Evolutionary conservation across 2,329 filamentous ascomycete genomes (phyloP).

Genomic region (Aspergillaceae sp.): DNA sequence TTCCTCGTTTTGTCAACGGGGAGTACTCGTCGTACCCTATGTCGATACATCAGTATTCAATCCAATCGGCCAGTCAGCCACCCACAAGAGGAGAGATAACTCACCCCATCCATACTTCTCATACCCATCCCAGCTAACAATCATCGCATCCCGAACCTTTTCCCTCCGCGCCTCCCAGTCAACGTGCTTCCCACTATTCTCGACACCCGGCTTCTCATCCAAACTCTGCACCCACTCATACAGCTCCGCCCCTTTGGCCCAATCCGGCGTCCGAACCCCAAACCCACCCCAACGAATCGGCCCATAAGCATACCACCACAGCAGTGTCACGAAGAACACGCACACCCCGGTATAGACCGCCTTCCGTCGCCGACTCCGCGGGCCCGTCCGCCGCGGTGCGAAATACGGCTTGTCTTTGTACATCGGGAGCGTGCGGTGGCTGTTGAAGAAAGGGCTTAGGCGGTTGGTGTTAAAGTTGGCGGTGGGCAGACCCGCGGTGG

Average conservation of each 20-base stretch:
- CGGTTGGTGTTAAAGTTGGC: not conserved
- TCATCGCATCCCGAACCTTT: constrained; percentile 79
- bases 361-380: constrained; percentile 56
- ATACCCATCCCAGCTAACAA: constrained; percentile 87
- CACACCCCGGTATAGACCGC: constrained; percentile 48
- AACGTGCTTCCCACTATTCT: constrained; percentile 30
- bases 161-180: constrained; percentile 74
- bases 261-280: constrained; percentile 14
- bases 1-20: constrained; percentile 68
- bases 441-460: constrained; percentile 54
- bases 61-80: not conserved
- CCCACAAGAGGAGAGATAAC: constrained; percentile 23
- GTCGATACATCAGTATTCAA: constrained; percentile 10
- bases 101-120: constrained; percentile 88
- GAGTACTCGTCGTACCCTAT: constrained; percentile 63
- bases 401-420: constrained; percentile 98
- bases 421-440: constrained; percentile 66
- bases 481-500: constrained; percentile 40
- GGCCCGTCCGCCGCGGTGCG: constrained; percentile 45
- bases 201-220: constrained; percentile 31
- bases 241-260: constrained; percentile 32
- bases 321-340: constrained; percentile 45
- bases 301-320: constrained; percentile 55
- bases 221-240: constrained; percentile 52
- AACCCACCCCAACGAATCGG: constrained; percentile 8